These are phyloP conservation scores for Teratosphaeria zuluensis DNA, from an alignment of 2,329 filamentous ascomycete genomes.

Conservation along the genomic window DNA sequence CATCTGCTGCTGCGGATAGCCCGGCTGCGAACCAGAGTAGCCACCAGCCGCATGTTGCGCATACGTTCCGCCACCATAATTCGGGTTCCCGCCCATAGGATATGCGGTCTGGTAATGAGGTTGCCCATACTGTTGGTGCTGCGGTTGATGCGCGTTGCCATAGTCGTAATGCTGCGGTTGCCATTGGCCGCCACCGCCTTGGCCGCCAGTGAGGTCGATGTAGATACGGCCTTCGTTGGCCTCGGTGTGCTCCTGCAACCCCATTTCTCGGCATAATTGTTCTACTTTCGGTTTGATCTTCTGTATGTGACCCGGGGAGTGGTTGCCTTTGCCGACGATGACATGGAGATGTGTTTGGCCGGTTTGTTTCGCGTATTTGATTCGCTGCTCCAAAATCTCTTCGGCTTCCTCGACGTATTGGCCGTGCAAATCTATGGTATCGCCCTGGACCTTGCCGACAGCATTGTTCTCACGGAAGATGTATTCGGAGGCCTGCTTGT, in stretches of 20 bases:
- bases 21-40: constrained; percentile 28
- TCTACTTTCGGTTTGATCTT: constrained; percentile 96
- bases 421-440: constrained; percentile 90
- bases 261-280: constrained; percentile 71
- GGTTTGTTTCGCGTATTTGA: constrained; percentile 62
- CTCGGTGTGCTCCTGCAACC: constrained; percentile 75
- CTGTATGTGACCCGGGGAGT: constrained; percentile 70
- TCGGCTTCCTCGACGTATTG: constrained; percentile 93
- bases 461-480: constrained; percentile 96
- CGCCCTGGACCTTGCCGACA: constrained; percentile 58
- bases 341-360: constrained; percentile 82
- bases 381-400: constrained; percentile 76
- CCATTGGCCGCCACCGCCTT: constrained; percentile 42
- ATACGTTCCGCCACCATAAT: constrained; percentile 25
- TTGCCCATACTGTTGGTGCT: constrained; percentile 30
- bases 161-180: constrained; percentile 35
- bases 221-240: constrained; percentile 84
- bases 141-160: constrained; percentile 31
- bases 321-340: constrained; percentile 92
- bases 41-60: constrained; percentile 22
- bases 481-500: constrained; percentile 81
- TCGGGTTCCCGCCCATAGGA: constrained; percentile 22
- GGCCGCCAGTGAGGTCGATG: constrained; percentile 64
- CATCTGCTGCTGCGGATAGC: constrained; percentile 34
- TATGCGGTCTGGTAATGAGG: constrained; percentile 31